These are phyloP conservation scores for Trichophyton benhamiae DNA, from an alignment of 2,329 filamentous ascomycete genomes.

Conservation along the genomic window DNA sequence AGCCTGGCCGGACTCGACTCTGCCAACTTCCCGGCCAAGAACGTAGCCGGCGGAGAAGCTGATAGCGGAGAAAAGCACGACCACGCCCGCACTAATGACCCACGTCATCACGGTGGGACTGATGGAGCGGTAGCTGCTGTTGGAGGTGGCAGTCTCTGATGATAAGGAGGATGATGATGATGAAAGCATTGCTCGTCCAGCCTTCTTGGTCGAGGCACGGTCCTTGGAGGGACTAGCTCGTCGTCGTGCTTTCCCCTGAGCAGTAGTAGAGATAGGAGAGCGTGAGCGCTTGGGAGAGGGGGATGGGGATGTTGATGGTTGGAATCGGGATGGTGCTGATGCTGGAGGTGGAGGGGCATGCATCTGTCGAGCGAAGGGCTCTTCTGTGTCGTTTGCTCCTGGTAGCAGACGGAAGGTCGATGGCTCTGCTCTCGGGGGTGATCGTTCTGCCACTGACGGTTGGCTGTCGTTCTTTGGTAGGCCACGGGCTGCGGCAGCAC, in stretches of 20 bases:
- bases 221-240: conserved; percentile 29
- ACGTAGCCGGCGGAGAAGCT: conserved; percentile 54
- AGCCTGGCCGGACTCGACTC: conserved; percentile 35
- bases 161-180: not conserved
- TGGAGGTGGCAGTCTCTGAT: conserved; percentile 12
- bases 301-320: not conserved
- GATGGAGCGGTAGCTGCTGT: conserved; percentile 23
- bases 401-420: conserved; percentile 47
- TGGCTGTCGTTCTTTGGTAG: conserved; percentile 49
- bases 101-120: conserved; percentile 52
- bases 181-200: conserved; percentile 17
- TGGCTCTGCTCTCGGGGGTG: conserved; percentile 30
- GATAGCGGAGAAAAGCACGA: conserved; percentile 51
- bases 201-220: conserved; percentile 24
- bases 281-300: conserved; percentile 12
- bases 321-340: not conserved
- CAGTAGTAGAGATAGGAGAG: conserved; percentile 14
- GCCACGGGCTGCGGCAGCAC: conserved; percentile 75
- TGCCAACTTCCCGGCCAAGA: conserved; percentile 47
- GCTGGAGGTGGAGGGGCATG: not conserved
- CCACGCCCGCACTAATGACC: conserved; percentile 53
- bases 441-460: conserved; percentile 14
- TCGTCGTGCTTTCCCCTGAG: conserved; percentile 14
- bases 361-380: conserved; percentile 13
- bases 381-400: conserved; percentile 43